Conservation (phyloP, 768 basidiomycete genomes). For the Cubamyces lactineus region DNA sequence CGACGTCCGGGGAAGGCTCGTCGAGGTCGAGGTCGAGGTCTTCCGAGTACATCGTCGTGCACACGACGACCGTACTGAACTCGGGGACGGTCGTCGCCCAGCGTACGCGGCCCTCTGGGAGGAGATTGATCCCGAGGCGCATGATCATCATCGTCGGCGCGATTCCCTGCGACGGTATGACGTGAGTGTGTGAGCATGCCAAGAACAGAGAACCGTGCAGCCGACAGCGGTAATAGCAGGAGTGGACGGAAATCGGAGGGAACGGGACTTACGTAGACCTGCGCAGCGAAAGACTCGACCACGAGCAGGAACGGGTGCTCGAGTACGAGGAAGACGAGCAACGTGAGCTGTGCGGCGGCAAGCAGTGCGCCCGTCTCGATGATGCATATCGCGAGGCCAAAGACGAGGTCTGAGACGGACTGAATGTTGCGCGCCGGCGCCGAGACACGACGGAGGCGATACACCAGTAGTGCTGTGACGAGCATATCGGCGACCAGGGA, state of each 20-base stretch:
- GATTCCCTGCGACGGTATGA: slow-evolving; percentile 11
- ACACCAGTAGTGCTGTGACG: slow-evolving; percentile 12
- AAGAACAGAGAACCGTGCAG: neutral
- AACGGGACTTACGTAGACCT: slow-evolving; percentile 17
- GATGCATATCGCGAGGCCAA: slow-evolving; percentile 3
- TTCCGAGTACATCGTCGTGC: slow-evolving; percentile 1
- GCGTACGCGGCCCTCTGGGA: slow-evolving; percentile 15
- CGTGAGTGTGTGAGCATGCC: neutral
- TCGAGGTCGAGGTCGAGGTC: slow-evolving; percentile 18
- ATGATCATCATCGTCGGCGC: slow-evolving; percentile 24
- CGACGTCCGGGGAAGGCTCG: neutral
- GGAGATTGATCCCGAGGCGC: slow-evolving; percentile 13
- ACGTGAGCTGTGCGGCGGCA: slow-evolving; percentile 1
- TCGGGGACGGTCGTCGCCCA: slow-evolving; percentile 12
- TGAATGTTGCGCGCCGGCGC: slow-evolving; percentile 3
- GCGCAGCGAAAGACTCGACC: slow-evolving; percentile 14
- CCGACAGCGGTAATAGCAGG: too few relatives aligned
- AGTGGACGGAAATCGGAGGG: neutral
- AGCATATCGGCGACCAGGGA: slow-evolving; percentile 9
- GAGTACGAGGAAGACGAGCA: slow-evolving; percentile 12
- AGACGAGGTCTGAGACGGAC: slow-evolving; percentile 8
- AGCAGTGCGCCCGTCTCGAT: slow-evolving; percentile 19
- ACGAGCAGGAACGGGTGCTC: slow-evolving; percentile 11
- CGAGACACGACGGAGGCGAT: slow-evolving; percentile 12
- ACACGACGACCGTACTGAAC: slow-evolving; percentile 22